Percentiles rank a stretch among this genome's conserved stretches.
These are phyloP conservation scores for Brassica nigra DNA, from an alignment of 345 rosid species.

Conservation along the genomic window DNA sequence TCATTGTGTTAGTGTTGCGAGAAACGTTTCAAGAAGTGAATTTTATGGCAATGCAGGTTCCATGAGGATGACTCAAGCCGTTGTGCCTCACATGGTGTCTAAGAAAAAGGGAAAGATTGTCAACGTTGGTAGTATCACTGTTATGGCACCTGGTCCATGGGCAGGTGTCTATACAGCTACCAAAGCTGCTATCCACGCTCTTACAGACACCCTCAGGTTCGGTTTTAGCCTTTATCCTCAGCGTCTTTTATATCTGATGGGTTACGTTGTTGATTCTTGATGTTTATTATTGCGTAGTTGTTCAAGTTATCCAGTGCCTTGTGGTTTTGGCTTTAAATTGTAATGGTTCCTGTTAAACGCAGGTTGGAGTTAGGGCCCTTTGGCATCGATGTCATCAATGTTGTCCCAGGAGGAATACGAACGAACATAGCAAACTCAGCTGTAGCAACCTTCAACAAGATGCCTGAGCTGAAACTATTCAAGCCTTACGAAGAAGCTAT, in stretches of 20 bases:
- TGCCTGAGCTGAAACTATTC: slow-evolving; percentile 85
- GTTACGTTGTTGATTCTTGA: neutral
- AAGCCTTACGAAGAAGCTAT: slow-evolving; percentile 67
- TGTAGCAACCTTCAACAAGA: slow-evolving; percentile 47
- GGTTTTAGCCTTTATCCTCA: neutral
- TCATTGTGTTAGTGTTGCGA: neutral
- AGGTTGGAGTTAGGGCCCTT: slow-evolving; percentile 81
- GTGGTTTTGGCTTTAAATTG: neutral
- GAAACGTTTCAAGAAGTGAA: neutral
- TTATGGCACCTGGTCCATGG: slow-evolving; percentile 68
- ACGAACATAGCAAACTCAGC: slow-evolving; percentile 84
- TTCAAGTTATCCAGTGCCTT: neutral
- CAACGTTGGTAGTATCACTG: slow-evolving; percentile 73
- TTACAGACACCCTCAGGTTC: slow-evolving; percentile 61
- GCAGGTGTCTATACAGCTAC: slow-evolving; percentile 78
- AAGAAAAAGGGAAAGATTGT: slow-evolving; percentile 73
- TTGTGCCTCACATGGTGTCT: slow-evolving; percentile 80
- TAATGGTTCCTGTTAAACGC: slow-evolving; percentile 24
- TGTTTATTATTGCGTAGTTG: neutral
- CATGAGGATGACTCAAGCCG: slow-evolving; percentile 83
- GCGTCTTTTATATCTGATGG: neutral
- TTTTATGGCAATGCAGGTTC: slow-evolving; percentile 48
- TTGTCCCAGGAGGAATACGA: slow-evolving; percentile 77
- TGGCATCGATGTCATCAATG: slow-evolving; percentile 74
- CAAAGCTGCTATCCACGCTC: slow-evolving; percentile 83